phyloP scores from a whole-genome alignment of 768 basidiomycete species.

The Psilocybe azurescens region DNA sequence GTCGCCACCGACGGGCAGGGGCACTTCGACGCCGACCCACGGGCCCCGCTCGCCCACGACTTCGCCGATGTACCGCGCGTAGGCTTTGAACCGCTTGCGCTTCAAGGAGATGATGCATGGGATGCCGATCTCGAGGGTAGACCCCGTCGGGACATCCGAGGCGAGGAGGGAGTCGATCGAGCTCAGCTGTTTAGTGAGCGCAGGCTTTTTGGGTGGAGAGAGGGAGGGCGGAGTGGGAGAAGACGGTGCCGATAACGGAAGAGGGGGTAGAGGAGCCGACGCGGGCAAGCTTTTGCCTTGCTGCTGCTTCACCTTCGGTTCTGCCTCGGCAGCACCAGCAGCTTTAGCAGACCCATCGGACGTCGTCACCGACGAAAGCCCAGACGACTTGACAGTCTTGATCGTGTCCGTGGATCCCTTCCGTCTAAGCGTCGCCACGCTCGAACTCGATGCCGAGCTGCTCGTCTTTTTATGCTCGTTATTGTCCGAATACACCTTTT shows the following conservation, averaged over 20 bases:
- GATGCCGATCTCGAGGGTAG: constrained; percentile 84
- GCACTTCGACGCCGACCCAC: constrained; percentile 93
- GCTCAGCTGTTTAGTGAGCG: neutral
- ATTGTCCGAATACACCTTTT: constrained; percentile 20
- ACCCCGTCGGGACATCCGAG: constrained; percentile 52
- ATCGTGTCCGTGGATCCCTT: constrained; percentile 53
- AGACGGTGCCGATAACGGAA: neutral
- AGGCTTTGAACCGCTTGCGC: constrained; percentile 83
- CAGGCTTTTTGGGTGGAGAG: neutral
- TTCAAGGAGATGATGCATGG: constrained; percentile 90
- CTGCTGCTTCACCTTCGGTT: too few relatives aligned
- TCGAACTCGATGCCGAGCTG: constrained; percentile 47
- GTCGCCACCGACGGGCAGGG: constrained; percentile 56
- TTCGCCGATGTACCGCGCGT: constrained; percentile 88
- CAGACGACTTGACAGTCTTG: constrained; percentile 32
- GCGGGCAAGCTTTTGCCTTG: neutral
- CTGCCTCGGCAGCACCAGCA: too few relatives aligned
- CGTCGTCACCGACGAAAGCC: neutral
- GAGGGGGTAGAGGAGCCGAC: neutral
- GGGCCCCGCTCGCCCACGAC: constrained; percentile 81
- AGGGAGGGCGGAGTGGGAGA: neutral
- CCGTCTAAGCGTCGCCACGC: constrained; percentile 46
- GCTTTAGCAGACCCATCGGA: too few relatives aligned
- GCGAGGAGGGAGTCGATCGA: constrained; percentile 15
- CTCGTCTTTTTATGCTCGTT: constrained; percentile 49